Conservation (phyloP, 139 green algal genomes). For the Chlorella vulgaris region DNA sequence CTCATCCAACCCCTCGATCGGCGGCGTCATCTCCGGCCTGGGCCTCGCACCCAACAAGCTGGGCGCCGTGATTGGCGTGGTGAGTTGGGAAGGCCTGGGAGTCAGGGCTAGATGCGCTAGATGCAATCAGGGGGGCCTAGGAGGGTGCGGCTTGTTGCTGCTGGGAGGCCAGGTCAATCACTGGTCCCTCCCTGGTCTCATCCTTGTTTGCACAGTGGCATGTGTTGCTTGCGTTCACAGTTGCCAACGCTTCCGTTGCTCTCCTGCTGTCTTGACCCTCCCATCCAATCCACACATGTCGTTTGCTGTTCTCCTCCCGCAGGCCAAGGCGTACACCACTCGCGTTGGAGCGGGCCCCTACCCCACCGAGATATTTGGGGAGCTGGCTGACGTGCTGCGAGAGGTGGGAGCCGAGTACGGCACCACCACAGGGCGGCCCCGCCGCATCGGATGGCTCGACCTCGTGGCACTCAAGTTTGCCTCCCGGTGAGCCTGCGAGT, state of each 20-base stretch:
- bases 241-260: too few relatives aligned
- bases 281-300: not conserved
- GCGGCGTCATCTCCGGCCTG: constrained; percentile 92
- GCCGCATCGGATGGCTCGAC: constrained; percentile 98
- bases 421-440: constrained; percentile 95
- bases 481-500: constrained; percentile 30
- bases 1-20: constrained; percentile 95
- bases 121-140: too few relatives aligned
- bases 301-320: not conserved
- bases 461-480: constrained; percentile 92
- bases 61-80: constrained; percentile 92
- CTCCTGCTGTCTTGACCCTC: too few relatives aligned
- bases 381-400: constrained; percentile 87
- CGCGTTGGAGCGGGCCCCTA: constrained; percentile 96
- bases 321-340: constrained; percentile 99
- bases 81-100: constrained; percentile 47
- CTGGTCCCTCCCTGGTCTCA: too few relatives aligned
- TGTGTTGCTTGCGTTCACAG: too few relatives aligned
- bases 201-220: too few relatives aligned
- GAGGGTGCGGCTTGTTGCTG: too few relatives aligned
- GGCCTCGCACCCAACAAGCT: constrained; percentile 92
- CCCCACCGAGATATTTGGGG: constrained; percentile 94
- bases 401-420: constrained; percentile 92
- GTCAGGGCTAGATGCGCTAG: not conserved
- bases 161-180: too few relatives aligned